phyloP scores from a whole-genome alignment of 768 basidiomycete species.

The Pisolithus orientalis region DNA sequence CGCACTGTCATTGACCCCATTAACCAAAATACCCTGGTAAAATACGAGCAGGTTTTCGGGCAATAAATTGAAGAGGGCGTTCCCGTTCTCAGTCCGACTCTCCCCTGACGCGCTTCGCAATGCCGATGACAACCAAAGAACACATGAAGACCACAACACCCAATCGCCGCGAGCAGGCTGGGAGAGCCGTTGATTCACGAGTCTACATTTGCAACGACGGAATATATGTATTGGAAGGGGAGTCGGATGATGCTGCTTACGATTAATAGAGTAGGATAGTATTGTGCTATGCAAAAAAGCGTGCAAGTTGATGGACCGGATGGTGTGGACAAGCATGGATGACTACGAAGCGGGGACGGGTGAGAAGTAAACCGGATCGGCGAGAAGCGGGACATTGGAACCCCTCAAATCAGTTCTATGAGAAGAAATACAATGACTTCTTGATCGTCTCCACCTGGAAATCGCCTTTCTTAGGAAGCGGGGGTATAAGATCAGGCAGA shows the following conservation, averaged over 20 bases:
- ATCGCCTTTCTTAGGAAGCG: constrained; percentile 74
- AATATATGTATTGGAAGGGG: neutral
- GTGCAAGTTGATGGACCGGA: neutral
- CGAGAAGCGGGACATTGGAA: neutral
- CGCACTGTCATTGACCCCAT: too few species aligned
- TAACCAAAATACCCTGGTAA: too few species aligned
- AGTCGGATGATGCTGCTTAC: neutral
- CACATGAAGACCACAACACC: too few species aligned
- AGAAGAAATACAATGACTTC: constrained; percentile 89
- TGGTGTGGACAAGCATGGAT: neutral
- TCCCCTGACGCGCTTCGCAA: too few species aligned
- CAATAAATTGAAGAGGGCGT: too few species aligned
- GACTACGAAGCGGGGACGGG: neutral
- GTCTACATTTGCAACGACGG: neutral
- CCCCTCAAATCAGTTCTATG: constrained; percentile 37
- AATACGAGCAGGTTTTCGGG: too few species aligned
- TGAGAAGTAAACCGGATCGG: neutral
- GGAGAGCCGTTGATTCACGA: neutral
- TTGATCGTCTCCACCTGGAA: constrained; percentile 84
- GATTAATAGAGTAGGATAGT: neutral
- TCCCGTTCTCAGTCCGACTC: too few species aligned
- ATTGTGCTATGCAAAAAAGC: neutral
- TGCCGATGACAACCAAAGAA: too few species aligned
- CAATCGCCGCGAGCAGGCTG: too few species aligned
- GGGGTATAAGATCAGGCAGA: constrained; percentile 70